Conservation (phyloP, 306 rosid genomes). For the Vicia sativa region DNA sequence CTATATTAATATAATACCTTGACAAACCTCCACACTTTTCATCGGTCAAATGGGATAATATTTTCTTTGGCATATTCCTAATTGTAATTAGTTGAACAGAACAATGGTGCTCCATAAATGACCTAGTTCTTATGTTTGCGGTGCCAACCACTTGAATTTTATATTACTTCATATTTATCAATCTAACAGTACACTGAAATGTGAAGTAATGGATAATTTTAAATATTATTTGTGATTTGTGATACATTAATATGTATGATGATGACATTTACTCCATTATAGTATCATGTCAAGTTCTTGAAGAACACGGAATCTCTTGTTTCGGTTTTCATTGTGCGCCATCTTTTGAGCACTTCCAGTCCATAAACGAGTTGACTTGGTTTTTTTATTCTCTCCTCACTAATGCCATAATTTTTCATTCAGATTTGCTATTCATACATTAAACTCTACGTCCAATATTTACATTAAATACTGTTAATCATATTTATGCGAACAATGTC, state of each 20-base stretch:
- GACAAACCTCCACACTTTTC: conserved; percentile 22
- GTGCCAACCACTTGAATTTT: conserved; percentile 39
- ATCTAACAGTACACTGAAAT: conserved; percentile 16
- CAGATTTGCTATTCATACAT: too few species aligned
- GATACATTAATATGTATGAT: conserved; percentile 23
- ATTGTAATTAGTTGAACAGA: conserved; percentile 3
- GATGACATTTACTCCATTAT: conserved; percentile 16
- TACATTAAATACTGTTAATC: too few species aligned
- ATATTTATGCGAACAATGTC: too few species aligned
- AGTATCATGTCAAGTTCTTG: conserved; percentile 18
- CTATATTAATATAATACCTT: conserved; percentile 13
- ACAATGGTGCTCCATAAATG: conserved; percentile 17
- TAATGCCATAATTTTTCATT: conserved; percentile 9
- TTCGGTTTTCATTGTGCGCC: conserved; percentile 40
- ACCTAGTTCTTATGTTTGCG: background rate
- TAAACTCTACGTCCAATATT: too few species aligned
- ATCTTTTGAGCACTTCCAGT: conserved; percentile 42
- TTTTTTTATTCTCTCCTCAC: conserved; percentile 17
- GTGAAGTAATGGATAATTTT: conserved; percentile 38
- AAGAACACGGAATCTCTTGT: conserved; percentile 30
- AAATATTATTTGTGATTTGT: conserved; percentile 35
- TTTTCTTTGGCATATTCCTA: conserved; percentile 29
- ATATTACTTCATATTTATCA: conserved; percentile 5
- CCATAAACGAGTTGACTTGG: conserved; percentile 46
- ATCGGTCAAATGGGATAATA: conserved; percentile 39